phyloP scores from a whole-genome alignment of 768 basidiomycete genomes.

The Polyporus arcularius region DNA sequence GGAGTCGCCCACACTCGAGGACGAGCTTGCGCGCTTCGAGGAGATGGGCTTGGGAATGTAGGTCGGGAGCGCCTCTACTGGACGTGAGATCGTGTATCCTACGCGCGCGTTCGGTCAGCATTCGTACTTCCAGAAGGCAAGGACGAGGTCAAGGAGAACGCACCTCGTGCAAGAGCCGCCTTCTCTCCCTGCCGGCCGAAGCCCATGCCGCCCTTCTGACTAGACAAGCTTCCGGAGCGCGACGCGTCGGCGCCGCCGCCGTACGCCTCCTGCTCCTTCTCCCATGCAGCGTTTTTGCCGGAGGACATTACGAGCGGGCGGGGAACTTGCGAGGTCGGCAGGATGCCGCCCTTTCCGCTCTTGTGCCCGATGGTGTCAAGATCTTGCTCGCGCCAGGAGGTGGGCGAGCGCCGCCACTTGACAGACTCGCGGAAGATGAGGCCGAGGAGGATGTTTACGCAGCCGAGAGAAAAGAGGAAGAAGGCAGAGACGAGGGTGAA shows the following conservation, averaged over 20 bases:
- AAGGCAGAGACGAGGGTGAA: slow-evolving; percentile 92
- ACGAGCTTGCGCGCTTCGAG: slow-evolving; percentile 20
- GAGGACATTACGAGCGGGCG: slow-evolving; percentile 17
- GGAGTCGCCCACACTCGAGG: slow-evolving; percentile 18
- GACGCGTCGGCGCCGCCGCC: slow-evolving; percentile 16
- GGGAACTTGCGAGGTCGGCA: slow-evolving; percentile 37
- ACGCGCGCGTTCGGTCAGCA: background rate
- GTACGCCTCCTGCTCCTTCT: slow-evolving; percentile 14
- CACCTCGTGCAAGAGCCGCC: slow-evolving; percentile 66
- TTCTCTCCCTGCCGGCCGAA: slow-evolving; percentile 86
- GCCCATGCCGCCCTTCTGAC: slow-evolving; percentile 51
- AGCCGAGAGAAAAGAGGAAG: slow-evolving; percentile 88
- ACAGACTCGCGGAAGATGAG: slow-evolving; percentile 74
- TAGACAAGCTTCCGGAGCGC: slow-evolving; percentile 19
- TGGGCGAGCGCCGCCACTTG: slow-evolving; percentile 66
- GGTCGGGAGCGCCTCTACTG: slow-evolving; percentile 56
- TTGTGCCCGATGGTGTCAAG: slow-evolving; percentile 33
- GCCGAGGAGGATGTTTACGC: slow-evolving; percentile 73
- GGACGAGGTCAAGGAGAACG: slow-evolving; percentile 18
- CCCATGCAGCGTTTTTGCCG: slow-evolving; percentile 29
- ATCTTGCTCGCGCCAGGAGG: slow-evolving; percentile 63
- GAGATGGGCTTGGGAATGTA: slow-evolving; percentile 38
- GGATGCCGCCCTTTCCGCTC: slow-evolving; percentile 38
- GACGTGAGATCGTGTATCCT: slow-evolving; percentile 60
- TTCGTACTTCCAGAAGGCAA: background rate